A percentile compares a stretch with the other conserved stretches of the same genome.
Conservation (phyloP, 352 stramenopile species). For the Pythium scleroteichum region DNA sequence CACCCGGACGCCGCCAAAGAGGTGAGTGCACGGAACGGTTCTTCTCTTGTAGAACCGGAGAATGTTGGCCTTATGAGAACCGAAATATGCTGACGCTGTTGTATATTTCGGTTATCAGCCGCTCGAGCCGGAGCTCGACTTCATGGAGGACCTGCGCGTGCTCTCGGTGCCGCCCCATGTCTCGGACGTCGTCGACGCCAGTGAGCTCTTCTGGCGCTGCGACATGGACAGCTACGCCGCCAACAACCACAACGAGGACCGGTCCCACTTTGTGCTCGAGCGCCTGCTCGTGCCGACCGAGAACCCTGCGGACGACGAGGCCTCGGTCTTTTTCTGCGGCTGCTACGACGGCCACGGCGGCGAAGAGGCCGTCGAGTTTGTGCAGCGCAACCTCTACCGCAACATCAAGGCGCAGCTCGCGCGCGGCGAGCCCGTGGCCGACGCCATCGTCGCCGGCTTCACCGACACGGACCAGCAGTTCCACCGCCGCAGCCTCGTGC, state of each 20-base stretch:
- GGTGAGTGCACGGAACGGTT: conserved; percentile 18
- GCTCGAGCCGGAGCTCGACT: conserved; percentile 36
- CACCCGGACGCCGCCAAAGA: conserved; percentile 55
- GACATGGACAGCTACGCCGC: conserved; percentile 74
- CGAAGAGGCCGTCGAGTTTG: conserved; percentile 63
- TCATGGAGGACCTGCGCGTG: conserved; percentile 51
- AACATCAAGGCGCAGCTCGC: conserved; percentile 51
- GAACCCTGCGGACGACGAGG: conserved; percentile 12
- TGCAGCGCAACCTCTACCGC: conserved; percentile 60
- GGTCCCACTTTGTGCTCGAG: conserved; percentile 57
- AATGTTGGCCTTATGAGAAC: neutral
- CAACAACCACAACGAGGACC: conserved; percentile 67
- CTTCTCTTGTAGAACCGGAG: neutral
- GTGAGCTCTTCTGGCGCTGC: conserved; percentile 56
- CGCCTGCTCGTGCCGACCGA: conserved; percentile 17
- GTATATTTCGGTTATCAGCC: conserved; percentile 21
- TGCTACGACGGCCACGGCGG: conserved; percentile 73
- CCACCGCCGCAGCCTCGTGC: conserved; percentile 44
- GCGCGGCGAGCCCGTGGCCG: conserved; percentile 31
- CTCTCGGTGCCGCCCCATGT: conserved; percentile 49
- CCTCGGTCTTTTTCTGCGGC: conserved; percentile 63
- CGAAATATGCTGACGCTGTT: neutral
- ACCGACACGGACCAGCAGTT: conserved; percentile 66
- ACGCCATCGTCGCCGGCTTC: conserved; percentile 61
- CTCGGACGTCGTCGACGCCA: conserved; percentile 49